A percentile compares a stretch with the other conserved stretches of the same genome.
phyloP scores from a whole-genome alignment of 345 rosid genomes.

The Aegle marmelos region DNA sequence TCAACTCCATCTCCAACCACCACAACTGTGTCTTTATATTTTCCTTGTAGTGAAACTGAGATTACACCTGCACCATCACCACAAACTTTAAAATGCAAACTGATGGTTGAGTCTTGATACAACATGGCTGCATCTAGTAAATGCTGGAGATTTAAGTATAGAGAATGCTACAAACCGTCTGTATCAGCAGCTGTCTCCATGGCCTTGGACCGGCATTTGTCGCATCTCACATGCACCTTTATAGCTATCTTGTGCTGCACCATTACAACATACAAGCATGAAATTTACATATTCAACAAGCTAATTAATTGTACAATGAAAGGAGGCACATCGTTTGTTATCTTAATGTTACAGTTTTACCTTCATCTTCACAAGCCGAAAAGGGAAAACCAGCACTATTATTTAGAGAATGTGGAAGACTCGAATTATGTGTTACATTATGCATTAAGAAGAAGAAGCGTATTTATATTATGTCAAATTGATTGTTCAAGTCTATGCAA shows the following conservation, averaged over 20 bases:
- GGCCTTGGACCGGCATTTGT: constrained; percentile 22
- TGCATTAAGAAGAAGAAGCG: too few relatives aligned
- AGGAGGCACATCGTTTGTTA: not conserved
- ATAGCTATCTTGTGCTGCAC: constrained; percentile 18
- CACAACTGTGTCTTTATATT: constrained; percentile 2
- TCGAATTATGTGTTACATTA: not conserved
- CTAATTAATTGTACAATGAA: not conserved
- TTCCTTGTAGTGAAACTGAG: constrained; percentile 14
- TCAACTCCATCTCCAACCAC: constrained; percentile 20
- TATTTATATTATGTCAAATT: too few relatives aligned
- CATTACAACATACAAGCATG: too few relatives aligned
- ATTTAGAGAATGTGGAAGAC: not conserved
- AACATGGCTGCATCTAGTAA: not conserved
- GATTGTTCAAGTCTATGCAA: too few relatives aligned
- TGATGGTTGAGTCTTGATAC: not conserved
- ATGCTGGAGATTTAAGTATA: too few relatives aligned
- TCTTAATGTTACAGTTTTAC: not conserved
- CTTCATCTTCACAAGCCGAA: not conserved
- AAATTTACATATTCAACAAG: too few relatives aligned
- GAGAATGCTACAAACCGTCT: not conserved
- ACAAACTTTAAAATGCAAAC: not conserved
- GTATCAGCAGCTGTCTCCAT: constrained; percentile 15
- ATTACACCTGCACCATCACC: constrained; percentile 6
- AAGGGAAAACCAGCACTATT: not conserved
- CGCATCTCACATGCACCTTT: constrained; percentile 2